Evolutionary conservation across 768 basidiomycete genomes (phyloP), one percentile per base, ranked within the genome.

Genomic region (Candolleomyces aberdarensis): DNA sequence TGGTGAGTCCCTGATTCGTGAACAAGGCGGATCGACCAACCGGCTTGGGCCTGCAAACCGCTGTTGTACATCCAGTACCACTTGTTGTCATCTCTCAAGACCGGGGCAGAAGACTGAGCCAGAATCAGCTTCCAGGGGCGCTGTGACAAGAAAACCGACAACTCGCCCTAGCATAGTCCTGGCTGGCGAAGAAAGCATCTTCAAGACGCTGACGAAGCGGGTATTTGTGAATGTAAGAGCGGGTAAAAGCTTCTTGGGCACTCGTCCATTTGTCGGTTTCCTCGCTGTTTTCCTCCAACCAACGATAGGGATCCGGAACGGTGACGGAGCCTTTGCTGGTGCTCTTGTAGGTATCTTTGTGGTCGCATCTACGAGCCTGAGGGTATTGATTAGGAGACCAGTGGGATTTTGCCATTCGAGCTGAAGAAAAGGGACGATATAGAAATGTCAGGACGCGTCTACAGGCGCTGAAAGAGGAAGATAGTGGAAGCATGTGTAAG

Each of bases 51-150:
- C 63, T 91, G 86, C 29, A 93, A 80, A 32, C 91, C 92, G 56
- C 83, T 85, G 73, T 94, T 92, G 67, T 87, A 83, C 67, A 81
- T 83, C 89, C 91, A 91, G 66, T 94, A 94, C 87, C 89, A 94
- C 53, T 81, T 82, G 15, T 80, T 82, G 65, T 92, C 89, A 14
- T 85, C 77, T 62, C 84, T 82, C 56, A 89, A 63, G 13, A 64
- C 70, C 0, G 91, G 92, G 0, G 85, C 75, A 20, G 82, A 83
- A 70, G 90, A 89, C 88, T 90, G 69, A 43, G 19, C 57, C 55
- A 54, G 57, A 51, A 49, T 55, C 39, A 48, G 36, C 52, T 56
- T 19, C 53, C 43, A 43, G 57, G 61, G 50, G 9, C 39, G 41
- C 29, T 17, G 46, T 5, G 29, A 11, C 3, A 55, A 56, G 41